Evolutionary conservation across 805 yeast species (phyloP).

Genomic region (Ogataea ramenticola): DNA sequence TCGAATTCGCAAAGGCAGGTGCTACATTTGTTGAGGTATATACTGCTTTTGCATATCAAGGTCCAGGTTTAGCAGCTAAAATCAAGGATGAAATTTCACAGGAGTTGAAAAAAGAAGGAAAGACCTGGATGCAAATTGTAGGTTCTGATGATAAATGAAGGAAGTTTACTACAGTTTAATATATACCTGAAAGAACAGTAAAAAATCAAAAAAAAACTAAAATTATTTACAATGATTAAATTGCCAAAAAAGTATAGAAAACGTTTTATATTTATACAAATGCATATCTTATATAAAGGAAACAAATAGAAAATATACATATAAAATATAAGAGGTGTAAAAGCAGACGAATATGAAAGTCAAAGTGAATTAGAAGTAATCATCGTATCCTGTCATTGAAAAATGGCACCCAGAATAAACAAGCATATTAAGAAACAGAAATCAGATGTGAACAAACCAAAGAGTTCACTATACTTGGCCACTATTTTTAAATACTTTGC

Average conservation of each 20-base stretch:
- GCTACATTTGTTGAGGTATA: conserved; percentile 84
- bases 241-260: no score
- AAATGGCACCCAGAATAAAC: conserved; percentile 11
- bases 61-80: conserved; percentile 73
- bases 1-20: conserved; percentile 90
- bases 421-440: conserved; percentile 19
- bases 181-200: no score
- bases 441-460: conserved; percentile 18
- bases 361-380: background rate
- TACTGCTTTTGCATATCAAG: conserved; percentile 87
- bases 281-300: conserved; percentile 1
- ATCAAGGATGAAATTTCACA: conserved; percentile 51
- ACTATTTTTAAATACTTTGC: conserved; percentile 4
- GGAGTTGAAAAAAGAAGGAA: conserved; percentile 64
- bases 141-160: conserved; percentile 48
- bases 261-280: no score
- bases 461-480: conserved; percentile 20
- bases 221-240: no score
- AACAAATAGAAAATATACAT: no score
- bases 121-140: conserved; percentile 76
- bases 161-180: no score
- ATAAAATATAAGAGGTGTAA: no score
- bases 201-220: no score
- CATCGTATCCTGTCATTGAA: conserved; percentile 6
- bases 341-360: background rate